phyloP scores from a whole-genome alignment of 768 basidiomycete genomes.

The Lactifluus piperatus region DNA sequence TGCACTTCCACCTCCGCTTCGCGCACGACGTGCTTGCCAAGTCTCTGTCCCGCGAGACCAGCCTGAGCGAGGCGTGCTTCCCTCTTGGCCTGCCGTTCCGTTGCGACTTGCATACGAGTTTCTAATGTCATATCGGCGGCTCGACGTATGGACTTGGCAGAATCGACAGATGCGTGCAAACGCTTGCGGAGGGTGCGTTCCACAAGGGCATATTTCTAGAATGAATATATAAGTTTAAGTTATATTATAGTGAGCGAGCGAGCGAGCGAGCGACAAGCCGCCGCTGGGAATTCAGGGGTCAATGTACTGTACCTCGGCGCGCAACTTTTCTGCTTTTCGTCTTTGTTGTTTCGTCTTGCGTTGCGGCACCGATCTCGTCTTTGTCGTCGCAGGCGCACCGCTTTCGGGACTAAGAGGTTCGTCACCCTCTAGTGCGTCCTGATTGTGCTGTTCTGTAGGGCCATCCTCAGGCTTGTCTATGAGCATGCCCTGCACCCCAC shows the following conservation, averaged over 20 bases:
- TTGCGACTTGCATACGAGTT: slow-evolving; percentile 32
- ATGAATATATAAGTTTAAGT: not conserved
- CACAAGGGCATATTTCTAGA: slow-evolving; percentile 59
- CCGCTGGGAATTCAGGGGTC: slow-evolving; percentile 10
- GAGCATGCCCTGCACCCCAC: slow-evolving; percentile 55
- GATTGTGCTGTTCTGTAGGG: slow-evolving; percentile 20
- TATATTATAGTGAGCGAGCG: not conserved
- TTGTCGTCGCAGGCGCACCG: slow-evolving; percentile 18
- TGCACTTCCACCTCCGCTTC: slow-evolving; percentile 72
- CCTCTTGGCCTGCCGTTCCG: slow-evolving; percentile 35
- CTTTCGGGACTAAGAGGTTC: slow-evolving; percentile 20
- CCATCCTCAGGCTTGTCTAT: slow-evolving; percentile 41
- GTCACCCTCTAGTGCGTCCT: slow-evolving; percentile 8
- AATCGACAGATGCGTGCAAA: slow-evolving; percentile 48
- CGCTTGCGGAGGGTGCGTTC: slow-evolving; percentile 53
- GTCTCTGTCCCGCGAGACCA: slow-evolving; percentile 62
- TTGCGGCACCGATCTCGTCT: slow-evolving; percentile 33
- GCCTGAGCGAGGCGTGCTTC: slow-evolving; percentile 43
- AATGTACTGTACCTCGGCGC: slow-evolving; percentile 44
- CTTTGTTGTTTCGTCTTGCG: slow-evolving; percentile 61
- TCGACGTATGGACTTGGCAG: slow-evolving; percentile 45
- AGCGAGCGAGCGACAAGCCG: no score
- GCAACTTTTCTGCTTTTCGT: slow-evolving; percentile 52
- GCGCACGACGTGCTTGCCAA: slow-evolving; percentile 76
- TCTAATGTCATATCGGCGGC: slow-evolving; percentile 29